A percentile compares a stretch with the other conserved stretches of the same genome.
Evolutionary conservation across 345 rosid genomes (phyloP).

Genomic region (Conringia planisiliqua): DNA sequence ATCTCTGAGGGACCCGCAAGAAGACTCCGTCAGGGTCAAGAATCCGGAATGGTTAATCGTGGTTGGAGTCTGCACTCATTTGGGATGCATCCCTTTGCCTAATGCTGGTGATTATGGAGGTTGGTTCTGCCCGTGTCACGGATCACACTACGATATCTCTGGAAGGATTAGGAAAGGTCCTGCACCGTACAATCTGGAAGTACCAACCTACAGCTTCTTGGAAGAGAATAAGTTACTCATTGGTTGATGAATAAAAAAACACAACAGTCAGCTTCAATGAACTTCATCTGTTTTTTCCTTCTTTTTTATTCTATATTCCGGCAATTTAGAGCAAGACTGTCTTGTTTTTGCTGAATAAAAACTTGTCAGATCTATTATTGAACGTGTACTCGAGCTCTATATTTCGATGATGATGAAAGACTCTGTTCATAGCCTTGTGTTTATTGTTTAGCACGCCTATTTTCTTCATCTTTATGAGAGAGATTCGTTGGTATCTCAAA

Average conservation of each 20-base stretch:
- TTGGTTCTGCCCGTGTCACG: slow-evolving; percentile 98
- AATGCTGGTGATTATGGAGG: slow-evolving; percentile 98
- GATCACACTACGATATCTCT: slow-evolving; percentile 90
- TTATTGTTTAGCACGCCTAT: background rate
- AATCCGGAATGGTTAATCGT: slow-evolving; percentile 90
- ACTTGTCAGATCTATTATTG: slow-evolving; percentile 27
- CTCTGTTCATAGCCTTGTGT: background rate
- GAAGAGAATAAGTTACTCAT: slow-evolving; percentile 77
- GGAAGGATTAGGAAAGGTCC: slow-evolving; percentile 96
- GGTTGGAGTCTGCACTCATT: slow-evolving; percentile 92
- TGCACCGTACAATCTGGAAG: slow-evolving; percentile 90
- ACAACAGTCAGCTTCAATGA: background rate
- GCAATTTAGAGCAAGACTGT: slow-evolving; percentile 15
- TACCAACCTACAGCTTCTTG: slow-evolving; percentile 85
- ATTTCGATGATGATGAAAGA: slow-evolving; percentile 7
- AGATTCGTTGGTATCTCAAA: background rate
- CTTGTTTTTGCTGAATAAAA: slow-evolving; percentile 32
- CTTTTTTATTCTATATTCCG: background rate
- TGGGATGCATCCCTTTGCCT: slow-evolving; percentile 96
- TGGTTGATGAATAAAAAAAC: slow-evolving; percentile 44
- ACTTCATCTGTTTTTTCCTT: background rate
- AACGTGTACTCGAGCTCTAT: slow-evolving; percentile 8
- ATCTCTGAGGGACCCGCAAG: slow-evolving; percentile 87
- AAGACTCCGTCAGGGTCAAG: slow-evolving; percentile 72
- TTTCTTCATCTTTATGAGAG: background rate